Evolutionary conservation across 208 protist genomes (phyloP), one percentile per base, ranked within the genome.

Genomic region (Trypanosoma cruzi): DNA sequence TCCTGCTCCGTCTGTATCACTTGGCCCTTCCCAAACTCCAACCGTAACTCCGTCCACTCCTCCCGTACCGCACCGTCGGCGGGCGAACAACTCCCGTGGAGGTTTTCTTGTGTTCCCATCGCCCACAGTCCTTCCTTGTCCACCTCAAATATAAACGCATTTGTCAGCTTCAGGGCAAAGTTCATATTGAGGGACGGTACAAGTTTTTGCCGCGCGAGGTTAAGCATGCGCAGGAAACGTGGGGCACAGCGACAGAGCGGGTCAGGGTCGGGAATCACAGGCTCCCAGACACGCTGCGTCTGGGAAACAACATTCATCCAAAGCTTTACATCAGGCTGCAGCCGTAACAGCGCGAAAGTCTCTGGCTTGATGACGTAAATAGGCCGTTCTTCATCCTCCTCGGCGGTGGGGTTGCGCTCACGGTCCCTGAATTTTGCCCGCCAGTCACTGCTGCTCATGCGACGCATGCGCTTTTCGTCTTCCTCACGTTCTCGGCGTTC

Each of bases 361-460:
- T 96, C 87, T 0, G 87, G 80, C 62, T 96, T 96, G 54, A 96
- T 77, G 26, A 96, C 87, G 68, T 96, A 93, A 22, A 96, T 68
- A 5, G 90, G 90, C 8, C 74, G 81, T 46, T 93, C 90, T 56
- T 90, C 90, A 53, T 95, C 90, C 57, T 95, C 90, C 32, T 73
- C 80, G 5, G 40, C 49, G 3, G 86, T 93, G 14, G 90, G 90
- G 80, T 95, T 93, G 50, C 90, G 86, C 74, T 95, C 90, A 32
- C 90, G 86, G 20, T 92, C 87, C 57, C 70, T 68, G 52, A 93
- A 93, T 65, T 95, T 95, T 31, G 83, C 68, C 1, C 90, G 84
- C 87, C 90, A 95, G 77, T 95, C 87, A 49, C 85, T 93, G 81
- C 84, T 93, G 71, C 85, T 93, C 87, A 95, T 93, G 58, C 90